Conservation (phyloP, 2,329 filamentous ascomycete genomes). For the Didymella segeticola region DNA sequence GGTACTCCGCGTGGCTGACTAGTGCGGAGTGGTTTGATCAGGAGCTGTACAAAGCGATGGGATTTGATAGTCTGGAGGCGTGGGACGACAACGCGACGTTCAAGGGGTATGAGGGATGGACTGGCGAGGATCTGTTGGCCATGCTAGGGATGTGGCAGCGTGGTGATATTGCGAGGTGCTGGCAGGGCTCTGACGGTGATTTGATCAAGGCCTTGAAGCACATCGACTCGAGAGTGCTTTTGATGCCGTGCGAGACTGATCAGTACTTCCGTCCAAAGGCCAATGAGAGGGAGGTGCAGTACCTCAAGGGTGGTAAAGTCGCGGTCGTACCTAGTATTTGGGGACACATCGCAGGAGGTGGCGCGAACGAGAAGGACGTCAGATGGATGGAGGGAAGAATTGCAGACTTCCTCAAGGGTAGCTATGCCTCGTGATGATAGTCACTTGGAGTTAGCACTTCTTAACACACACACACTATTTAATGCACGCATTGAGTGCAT, state of each 20-base stretch:
- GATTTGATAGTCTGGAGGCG: slow-evolving; percentile 32
- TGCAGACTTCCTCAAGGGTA: slow-evolving; percentile 7
- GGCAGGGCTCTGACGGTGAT: slow-evolving; percentile 28
- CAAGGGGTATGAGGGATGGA: slow-evolving; percentile 32
- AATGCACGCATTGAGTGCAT: no score
- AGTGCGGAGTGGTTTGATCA: slow-evolving; percentile 52
- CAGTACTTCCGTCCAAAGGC: slow-evolving; percentile 52
- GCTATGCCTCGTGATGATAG: no score
- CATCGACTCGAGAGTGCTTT: slow-evolving; percentile 46
- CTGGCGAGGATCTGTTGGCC: slow-evolving; percentile 48
- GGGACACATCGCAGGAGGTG: slow-evolving; percentile 52
- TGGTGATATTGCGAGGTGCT: slow-evolving; percentile 48
- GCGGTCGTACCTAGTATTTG: slow-evolving; percentile 48
- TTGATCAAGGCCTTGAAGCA: slow-evolving; percentile 43
- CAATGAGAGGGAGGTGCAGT: slow-evolving; percentile 46
- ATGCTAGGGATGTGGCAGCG: slow-evolving; percentile 53
- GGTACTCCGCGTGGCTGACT: slow-evolving; percentile 52
- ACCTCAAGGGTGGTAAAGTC: slow-evolving; percentile 41
- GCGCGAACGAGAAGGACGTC: slow-evolving; percentile 42
- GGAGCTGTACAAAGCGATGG: slow-evolving; percentile 45
- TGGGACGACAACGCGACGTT: slow-evolving; percentile 37
- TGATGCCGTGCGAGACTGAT: slow-evolving; percentile 52
- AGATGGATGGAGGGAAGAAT: slow-evolving; percentile 33
- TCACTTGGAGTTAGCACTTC: no score
- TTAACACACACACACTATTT: no score